These are phyloP conservation scores for Dichotomocladium elegans DNA, from an alignment of 371 early-diverging fungal species.

Conservation along the genomic window DNA sequence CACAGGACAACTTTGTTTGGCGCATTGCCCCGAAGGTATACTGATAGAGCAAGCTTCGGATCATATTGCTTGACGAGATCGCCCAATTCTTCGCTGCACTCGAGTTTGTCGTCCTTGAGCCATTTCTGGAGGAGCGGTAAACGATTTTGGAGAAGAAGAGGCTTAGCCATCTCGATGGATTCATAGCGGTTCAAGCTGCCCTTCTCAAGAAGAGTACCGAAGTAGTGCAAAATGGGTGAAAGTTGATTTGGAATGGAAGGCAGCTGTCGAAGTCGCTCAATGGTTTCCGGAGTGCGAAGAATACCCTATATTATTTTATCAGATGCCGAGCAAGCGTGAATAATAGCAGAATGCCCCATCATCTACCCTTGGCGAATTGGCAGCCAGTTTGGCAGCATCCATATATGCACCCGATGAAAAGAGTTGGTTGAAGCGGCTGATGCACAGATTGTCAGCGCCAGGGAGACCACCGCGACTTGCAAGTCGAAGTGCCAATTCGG, in stretches of 20 bases:
- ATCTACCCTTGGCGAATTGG: constrained; percentile 84
- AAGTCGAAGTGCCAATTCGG: constrained; percentile 85
- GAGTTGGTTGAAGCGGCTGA: constrained; percentile 83
- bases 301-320: constrained; percentile 62
- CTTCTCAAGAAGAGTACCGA: constrained; percentile 94
- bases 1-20: constrained; percentile 91
- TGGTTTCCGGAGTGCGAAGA: constrained; percentile 91
- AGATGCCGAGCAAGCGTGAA: neutral
- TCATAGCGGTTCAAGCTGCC: constrained; percentile 92
- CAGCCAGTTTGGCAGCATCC: constrained; percentile 96
- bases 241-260: constrained; percentile 78
- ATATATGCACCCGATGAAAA: constrained; percentile 74
- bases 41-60: constrained; percentile 85
- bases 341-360: neutral
- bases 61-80: constrained; percentile 95
- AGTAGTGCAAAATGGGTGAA: constrained; percentile 95
- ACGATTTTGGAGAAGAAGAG: constrained; percentile 88
- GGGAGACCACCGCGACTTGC: constrained; percentile 91
- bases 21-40: constrained; percentile 92
- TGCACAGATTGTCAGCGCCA: constrained; percentile 92
- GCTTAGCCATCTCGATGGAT: constrained; percentile 90
- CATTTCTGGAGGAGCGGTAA: constrained; percentile 95
- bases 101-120: constrained; percentile 97
- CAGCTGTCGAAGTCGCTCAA: constrained; percentile 89
- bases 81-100: constrained; percentile 97